Evolutionary conservation across 1,284 basidiomycete genomes (phyloP).

Genomic region (Inonotus obliquus): DNA sequence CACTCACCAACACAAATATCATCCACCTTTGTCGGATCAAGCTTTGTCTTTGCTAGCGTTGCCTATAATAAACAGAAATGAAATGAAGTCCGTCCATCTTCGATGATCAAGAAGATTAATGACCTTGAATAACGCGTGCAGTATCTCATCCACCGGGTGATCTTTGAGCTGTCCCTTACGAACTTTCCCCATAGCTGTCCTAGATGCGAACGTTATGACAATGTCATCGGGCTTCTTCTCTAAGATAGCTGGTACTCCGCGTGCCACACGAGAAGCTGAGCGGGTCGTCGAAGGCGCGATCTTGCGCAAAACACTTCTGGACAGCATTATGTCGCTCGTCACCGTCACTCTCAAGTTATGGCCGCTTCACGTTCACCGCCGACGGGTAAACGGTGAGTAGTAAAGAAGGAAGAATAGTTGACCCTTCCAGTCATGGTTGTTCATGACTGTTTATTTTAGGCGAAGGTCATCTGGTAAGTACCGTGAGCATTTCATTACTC

Average conservation of each 20-base stretch:
- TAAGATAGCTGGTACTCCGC: slow-evolving; percentile 40
- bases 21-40: slow-evolving; percentile 60
- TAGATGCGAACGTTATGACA: slow-evolving; percentile 81
- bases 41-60: slow-evolving; percentile 40
- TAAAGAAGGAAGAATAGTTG: slow-evolving; percentile 6
- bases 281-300: slow-evolving; percentile 25
- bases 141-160: slow-evolving; percentile 65
- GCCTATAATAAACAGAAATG: slow-evolving; percentile 31
- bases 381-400: neutral
- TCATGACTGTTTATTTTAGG: neutral
- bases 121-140: slow-evolving; percentile 66
- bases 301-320: slow-evolving; percentile 15
- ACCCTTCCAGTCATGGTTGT: neutral
- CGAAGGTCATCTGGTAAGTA: neutral
- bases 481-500: neutral
- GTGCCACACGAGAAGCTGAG: slow-evolving; percentile 42
- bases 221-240: slow-evolving; percentile 75
- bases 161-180: slow-evolving; percentile 82
- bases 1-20: slow-evolving; percentile 76
- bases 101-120: neutral
- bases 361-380: neutral
- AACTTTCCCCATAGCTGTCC: slow-evolving; percentile 72
- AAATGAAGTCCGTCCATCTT: slow-evolving; percentile 11
- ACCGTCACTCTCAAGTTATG: neutral
- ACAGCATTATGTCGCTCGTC: slow-evolving; percentile 5